Conservation (phyloP, 352 stramenopile species). For the Aphanomyces invadans region DNA sequence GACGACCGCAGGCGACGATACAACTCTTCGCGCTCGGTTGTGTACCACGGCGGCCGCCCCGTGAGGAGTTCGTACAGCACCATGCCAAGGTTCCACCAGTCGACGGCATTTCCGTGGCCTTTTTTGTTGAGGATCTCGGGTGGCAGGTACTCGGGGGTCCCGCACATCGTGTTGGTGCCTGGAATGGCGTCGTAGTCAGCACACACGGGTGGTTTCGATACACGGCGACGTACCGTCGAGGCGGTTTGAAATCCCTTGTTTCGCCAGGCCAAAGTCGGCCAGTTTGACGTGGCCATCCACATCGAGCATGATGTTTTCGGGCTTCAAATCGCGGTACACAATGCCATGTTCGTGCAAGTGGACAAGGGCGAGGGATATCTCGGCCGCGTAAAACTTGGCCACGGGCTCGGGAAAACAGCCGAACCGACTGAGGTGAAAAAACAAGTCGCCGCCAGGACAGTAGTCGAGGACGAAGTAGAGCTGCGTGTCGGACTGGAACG, state of each 20-base stretch:
- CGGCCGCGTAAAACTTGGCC: conserved; percentile 75
- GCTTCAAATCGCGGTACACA: conserved; percentile 77
- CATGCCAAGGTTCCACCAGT: conserved; percentile 82
- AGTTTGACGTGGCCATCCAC: conserved; percentile 77
- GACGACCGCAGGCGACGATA: conserved; percentile 59
- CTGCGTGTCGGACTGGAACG: conserved; percentile 80
- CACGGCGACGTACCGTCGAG: conserved; percentile 32
- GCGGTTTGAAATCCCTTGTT: conserved; percentile 64
- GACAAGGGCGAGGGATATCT: conserved; percentile 79
- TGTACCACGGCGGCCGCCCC: conserved; percentile 69
- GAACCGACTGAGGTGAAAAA: conserved; percentile 68
- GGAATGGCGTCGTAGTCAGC: too few relatives aligned
- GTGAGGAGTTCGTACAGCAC: conserved; percentile 81
- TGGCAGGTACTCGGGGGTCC: conserved; percentile 79
- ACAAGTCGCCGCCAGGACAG: conserved; percentile 73
- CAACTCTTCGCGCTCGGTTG: conserved; percentile 64
- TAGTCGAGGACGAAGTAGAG: conserved; percentile 84
- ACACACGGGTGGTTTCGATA: neutral
- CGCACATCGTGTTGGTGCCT: conserved; percentile 74
- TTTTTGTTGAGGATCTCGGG: conserved; percentile 75
- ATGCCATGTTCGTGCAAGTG: conserved; percentile 81
- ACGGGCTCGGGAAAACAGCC: conserved; percentile 75
- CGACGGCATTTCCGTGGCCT: conserved; percentile 69
- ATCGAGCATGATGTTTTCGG: conserved; percentile 83
- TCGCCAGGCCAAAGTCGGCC: conserved; percentile 72